A percentile compares a stretch with the other conserved stretches of the same genome.
These are phyloP conservation scores for Trichoderma virens DNA, from an alignment of 495 filamentous ascomycete genomes.

Conservation along the genomic window DNA sequence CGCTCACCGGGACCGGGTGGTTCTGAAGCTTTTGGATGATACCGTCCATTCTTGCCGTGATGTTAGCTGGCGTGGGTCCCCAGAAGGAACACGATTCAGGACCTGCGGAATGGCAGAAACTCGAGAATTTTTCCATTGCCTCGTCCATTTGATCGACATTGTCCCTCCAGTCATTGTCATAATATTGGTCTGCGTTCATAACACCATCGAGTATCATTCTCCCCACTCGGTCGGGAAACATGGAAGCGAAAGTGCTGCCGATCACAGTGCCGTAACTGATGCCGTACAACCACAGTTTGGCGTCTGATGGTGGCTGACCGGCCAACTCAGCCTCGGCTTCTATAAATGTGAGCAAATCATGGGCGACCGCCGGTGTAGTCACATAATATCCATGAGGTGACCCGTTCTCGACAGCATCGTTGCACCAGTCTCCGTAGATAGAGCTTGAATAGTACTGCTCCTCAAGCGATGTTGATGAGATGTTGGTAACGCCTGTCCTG, in stretches of 20 bases:
- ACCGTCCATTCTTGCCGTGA: conserved; percentile 27
- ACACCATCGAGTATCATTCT: conserved; percentile 29
- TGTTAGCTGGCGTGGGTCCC: conserved; percentile 26
- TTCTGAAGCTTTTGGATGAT: conserved; percentile 30
- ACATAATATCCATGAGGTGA: conserved; percentile 18
- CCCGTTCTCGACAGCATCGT: conserved; percentile 18
- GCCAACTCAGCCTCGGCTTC: conserved; percentile 17
- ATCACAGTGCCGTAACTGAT: conserved; percentile 52
- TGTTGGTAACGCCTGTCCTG: conserved; percentile 37
- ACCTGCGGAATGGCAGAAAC: conserved; percentile 18
- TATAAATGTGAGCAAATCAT: conserved; percentile 17
- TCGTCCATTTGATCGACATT: conserved; percentile 16
- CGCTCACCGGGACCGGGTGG: conserved; percentile 29
- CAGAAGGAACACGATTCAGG: conserved; percentile 17
- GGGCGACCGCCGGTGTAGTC: conserved; percentile 18
- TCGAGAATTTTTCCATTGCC: conserved; percentile 14
- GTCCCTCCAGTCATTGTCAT: conserved; percentile 12
- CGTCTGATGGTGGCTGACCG: conserved; percentile 12
- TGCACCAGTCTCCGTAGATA: conserved; percentile 30
- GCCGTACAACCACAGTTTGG: conserved; percentile 21
- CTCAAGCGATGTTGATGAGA: conserved; percentile 22
- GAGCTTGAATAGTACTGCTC: conserved; percentile 25
- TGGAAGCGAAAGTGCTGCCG: conserved; percentile 39
- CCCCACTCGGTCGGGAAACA: conserved; percentile 32
- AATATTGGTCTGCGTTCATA: conserved; percentile 28